Base-by-base conservation (phyloP, 768 basidiomycete species). In the Rhodotorula babjevae region DNA sequence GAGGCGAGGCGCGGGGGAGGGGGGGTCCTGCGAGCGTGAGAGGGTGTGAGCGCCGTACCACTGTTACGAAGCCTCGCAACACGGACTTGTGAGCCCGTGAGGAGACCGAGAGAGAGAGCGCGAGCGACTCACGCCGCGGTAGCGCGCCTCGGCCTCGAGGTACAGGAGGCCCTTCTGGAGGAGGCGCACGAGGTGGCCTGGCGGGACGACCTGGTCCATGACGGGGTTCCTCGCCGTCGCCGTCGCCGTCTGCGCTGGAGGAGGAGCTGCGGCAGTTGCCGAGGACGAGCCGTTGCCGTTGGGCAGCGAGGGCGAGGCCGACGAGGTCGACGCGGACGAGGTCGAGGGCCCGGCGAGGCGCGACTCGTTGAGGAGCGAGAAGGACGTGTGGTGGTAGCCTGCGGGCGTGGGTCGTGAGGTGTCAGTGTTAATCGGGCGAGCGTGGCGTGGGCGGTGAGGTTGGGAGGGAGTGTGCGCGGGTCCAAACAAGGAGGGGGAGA, bases 131-230 rank as follows among this genome's bases (percentile, higher is more conserved):
- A 76, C 75, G 8, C 76, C 74, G 31, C 77, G 33, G 42, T 77
- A 78, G 23, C 61, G 27, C 1, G 74, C 68, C 52, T 79, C 77
- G 0, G 78, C 79, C 40, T 77, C 72, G 25, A 76, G 61, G 58
- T 79, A 79, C 21, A 77, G 64, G 25, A 78, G 62, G 2, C 76
- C 78, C 57, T 78, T 78, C 44, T 78, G 78, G 10, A 79, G 63
- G 21, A 79, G 64, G 29, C 72, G 55, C 58, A 79, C 63, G 59
- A 79, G 65, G 61, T 78, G 78, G 5, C 76, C 76, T 1, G 74
- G 76, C 18, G 78, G 78, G 1, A 76, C 69, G 36, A 72, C 65
- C 7, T 47, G 21, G 49, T 69, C 70, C 56, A 71, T 52, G n/a
- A 75, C n/a, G 21, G 68, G 56, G 36, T 65, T 56, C 33, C 53